A percentile compares a stretch with the other conserved stretches of the same genome.
Evolutionary conservation across 2,329 filamentous ascomycete species (phyloP).

Genomic region (Stagonosporopsis chrysanthemi): DNA sequence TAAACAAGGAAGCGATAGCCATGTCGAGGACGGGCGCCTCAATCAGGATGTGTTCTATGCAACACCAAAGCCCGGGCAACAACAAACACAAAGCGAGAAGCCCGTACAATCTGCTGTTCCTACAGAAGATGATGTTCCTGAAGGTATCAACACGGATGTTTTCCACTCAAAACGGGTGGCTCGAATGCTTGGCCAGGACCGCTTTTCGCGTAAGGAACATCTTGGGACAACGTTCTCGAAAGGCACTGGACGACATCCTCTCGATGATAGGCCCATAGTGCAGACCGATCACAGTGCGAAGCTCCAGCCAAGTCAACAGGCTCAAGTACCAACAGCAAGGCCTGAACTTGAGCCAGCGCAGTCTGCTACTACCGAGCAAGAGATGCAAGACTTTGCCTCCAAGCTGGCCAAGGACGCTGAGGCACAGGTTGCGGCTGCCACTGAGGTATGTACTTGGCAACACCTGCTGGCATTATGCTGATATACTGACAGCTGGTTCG

Average conservation of each 20-base stretch:
- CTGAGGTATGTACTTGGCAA: conserved; percentile 34
- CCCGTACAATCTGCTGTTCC: conserved; percentile 42
- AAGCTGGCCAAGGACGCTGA: conserved; percentile 55
- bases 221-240: conserved; percentile 39
- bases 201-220: conserved; percentile 42
- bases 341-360: conserved; percentile 12
- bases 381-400: conserved; percentile 57
- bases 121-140: conserved; percentile 58
- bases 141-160: conserved; percentile 66
- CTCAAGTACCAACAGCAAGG: conserved; percentile 21
- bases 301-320: conserved; percentile 29
- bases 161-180: conserved; percentile 69
- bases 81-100: conserved; percentile 24
- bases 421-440: conserved; percentile 18
- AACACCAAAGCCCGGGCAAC: conserved; percentile 34
- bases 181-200: conserved; percentile 60
- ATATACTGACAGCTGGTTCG: conserved; percentile 55
- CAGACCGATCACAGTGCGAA: conserved; percentile 51
- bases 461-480: conserved; percentile 41
- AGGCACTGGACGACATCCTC: conserved; percentile 40
- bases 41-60: conserved; percentile 65
- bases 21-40: conserved; percentile 53
- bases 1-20: conserved; percentile 53
- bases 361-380: conserved; percentile 35
- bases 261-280: conserved; percentile 47